Evolutionary conservation across 129 eudicot species (phyloP), one percentile per base, ranked within the genome.

Genomic region (Deinandra increscens): DNA sequence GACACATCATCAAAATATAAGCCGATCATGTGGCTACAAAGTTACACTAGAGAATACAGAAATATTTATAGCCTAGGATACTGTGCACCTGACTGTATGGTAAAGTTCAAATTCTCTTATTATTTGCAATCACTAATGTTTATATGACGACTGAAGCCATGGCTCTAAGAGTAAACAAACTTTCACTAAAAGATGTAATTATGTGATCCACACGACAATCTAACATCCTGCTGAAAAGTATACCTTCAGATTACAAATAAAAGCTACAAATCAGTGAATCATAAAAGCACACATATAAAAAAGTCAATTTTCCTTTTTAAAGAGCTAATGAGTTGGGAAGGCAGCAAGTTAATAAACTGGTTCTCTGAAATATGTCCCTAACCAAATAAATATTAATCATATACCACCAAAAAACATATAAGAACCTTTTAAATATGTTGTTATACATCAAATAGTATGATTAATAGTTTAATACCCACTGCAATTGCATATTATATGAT

Each of bases 1-100:
- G 18, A 58, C 26, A 5, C 44, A 56, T 56, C 55, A 71, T 43
- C 75, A 58, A 72, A 31, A 20, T 34, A 72, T 18, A 54, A 54
- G 9, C 4, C 22, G 9, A 37, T 54, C 7, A 69, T n/a, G 39
- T 34, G 18, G 44, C 64, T 29, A 13, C 13, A 58, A 58, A 23
- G 20, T 29, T 31, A 10, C 64, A 58, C 37, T 58, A 14, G 11
- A 29, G 17, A 29, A 22, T 9, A 54, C 9, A 54, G 3, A 58
- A 12, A 29, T 20, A 13, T 13, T 14, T 8, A 66, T 66, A 15
- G 5, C 22, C 59, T 67, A 66, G 15, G 43, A 66, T 46, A 48
- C 41, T 26, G 14, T 7, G 19, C 18, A 0, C 38, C 68, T 58
- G n/a, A 42, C 9, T 71, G 66, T 58, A 71, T 56, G 45, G 23